Percentiles rank a stretch among this genome's conserved stretches.
phyloP scores from a whole-genome alignment of 495 filamentous ascomycete species.

The Penicillium paradoxum region DNA sequence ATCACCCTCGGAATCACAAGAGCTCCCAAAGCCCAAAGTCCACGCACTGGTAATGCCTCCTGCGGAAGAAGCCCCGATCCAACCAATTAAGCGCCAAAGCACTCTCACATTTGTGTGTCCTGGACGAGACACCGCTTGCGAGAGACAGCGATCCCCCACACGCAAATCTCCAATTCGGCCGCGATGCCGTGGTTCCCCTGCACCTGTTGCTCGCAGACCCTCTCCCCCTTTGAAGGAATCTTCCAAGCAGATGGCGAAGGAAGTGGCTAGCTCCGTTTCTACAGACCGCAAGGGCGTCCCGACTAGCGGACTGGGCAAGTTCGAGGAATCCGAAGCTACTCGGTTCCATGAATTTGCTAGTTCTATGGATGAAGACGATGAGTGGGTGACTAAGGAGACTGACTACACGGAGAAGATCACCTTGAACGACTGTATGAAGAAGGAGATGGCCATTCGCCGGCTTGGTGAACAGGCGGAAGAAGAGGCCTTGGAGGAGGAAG shows the following conservation, averaged over 20 bases:
- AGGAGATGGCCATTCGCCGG: slow-evolving; percentile 82
- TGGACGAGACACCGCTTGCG: slow-evolving; percentile 32
- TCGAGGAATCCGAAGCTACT: slow-evolving; percentile 61
- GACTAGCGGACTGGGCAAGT: slow-evolving; percentile 47
- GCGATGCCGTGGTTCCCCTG: slow-evolving; percentile 44
- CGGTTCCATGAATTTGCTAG: slow-evolving; percentile 94
- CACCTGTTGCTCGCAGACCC: slow-evolving; percentile 46
- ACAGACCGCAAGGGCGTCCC: slow-evolving; percentile 26
- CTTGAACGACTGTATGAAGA: slow-evolving; percentile 81
- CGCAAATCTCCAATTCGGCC: slow-evolving; percentile 27
- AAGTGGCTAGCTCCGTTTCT: slow-evolving; percentile 6
- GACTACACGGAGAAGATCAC: slow-evolving; percentile 67
- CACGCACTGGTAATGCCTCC: slow-evolving; percentile 7
- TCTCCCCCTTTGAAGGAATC: slow-evolving; percentile 24
- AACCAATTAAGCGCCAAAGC: slow-evolving; percentile 47
- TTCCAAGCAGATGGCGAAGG: slow-evolving; percentile 2
- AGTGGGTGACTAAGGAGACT: slow-evolving; percentile 71
- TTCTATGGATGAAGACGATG: slow-evolving; percentile 71
- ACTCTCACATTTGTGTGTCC: slow-evolving; percentile 61
- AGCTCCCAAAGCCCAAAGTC: neutral
- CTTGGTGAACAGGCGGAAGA: slow-evolving; percentile 88
- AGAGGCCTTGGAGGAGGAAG: slow-evolving; percentile 66
- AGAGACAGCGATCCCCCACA: slow-evolving; percentile 30
- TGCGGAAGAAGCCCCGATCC: slow-evolving; percentile 15
- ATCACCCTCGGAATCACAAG: slow-evolving; percentile 11